Evolutionary conservation across 1,284 basidiomycete genomes (phyloP), one percentile per base, ranked within the genome.

Genomic region (Ganoderma sinense): DNA sequence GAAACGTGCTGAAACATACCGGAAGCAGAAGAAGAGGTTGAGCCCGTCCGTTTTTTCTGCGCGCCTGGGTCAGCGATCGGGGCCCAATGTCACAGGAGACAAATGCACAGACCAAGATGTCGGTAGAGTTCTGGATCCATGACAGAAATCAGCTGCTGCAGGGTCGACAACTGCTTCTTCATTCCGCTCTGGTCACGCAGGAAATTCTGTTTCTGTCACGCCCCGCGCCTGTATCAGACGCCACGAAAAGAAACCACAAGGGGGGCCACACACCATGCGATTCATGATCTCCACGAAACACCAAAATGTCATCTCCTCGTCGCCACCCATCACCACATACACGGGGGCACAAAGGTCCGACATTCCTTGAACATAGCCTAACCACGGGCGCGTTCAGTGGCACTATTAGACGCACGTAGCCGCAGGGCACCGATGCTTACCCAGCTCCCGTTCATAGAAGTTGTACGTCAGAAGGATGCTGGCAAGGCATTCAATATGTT

Each of bases 1-100:
- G 48, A 20, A 26, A 68, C 40, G n/a, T 64, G 20, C 31, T 31
- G 64, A 36, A 68, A 69, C 84, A 76, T 85, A 97, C 87, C 97
- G 90, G 88, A 98, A 99, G 81, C 96, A 98, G 86, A 99, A 99
- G 86, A 99, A 99, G 40, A 99, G 82, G 80, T 99, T 98, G 70
- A 99, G 85, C 1, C 90, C 93, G 71, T 97, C 97, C 0, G 92
- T 92, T 82, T 94, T 94, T 80, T 99, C 97, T 93, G 82, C 69
- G 18, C 29, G 40, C 18, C 18, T 39, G 11, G 58, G 58, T 51
- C 18, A 48, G 14, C 33, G 39, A 26, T 20, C 51, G 69, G 10
- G 61, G 14, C 73, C 33, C 61, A 62, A 65, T 51, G 65, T 48
- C 53, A 62, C 7, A 43, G 68, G 66, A 41, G 65, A 5, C 40